Conservation (phyloP, 495 filamentous ascomycete species). For the Aspergillus nanangensis region DNA sequence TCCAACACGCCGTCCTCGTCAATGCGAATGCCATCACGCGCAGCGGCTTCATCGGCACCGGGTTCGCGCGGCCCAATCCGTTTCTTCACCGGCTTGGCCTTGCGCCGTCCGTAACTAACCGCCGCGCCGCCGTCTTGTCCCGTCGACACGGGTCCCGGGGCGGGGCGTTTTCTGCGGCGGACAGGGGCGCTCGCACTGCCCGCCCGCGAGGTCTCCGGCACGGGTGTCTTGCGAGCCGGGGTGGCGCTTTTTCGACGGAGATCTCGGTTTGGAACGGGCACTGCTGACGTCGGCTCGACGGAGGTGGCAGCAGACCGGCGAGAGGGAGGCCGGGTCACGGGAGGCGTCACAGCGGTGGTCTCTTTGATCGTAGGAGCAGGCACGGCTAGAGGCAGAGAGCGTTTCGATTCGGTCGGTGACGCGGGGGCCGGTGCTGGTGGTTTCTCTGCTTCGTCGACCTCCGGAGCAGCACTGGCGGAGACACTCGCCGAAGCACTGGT, state of each 20-base stretch:
- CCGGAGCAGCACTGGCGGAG: slow-evolving; percentile 5
- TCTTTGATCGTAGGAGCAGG: slow-evolving; percentile 5
- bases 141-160: slow-evolving; percentile 67
- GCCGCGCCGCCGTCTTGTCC: slow-evolving; percentile 68
- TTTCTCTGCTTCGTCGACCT: slow-evolving; percentile 14
- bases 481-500: slow-evolving; percentile 30
- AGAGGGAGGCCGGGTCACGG: slow-evolving; percentile 37
- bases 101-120: slow-evolving; percentile 73
- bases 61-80: slow-evolving; percentile 36
- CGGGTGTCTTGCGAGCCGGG: slow-evolving; percentile 47
- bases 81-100: slow-evolving; percentile 65
- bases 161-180: slow-evolving; percentile 63
- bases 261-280: slow-evolving; percentile 28
- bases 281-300: slow-evolving; percentile 19
- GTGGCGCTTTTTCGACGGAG: slow-evolving; percentile 44
- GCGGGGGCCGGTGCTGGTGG: slow-evolving; percentile 18
- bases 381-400: slow-evolving; percentile 9
- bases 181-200: slow-evolving; percentile 41
- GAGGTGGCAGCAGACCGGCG: slow-evolving; percentile 37
- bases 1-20: slow-evolving; percentile 53
- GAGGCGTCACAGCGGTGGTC: slow-evolving; percentile 27
- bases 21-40: slow-evolving; percentile 38
- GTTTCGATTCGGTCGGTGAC: slow-evolving; percentile 27
- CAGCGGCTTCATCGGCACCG: slow-evolving; percentile 8
- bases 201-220: slow-evolving; percentile 45